Conservation (phyloP, 2,329 filamentous ascomycete species). For the Sporothrix luriei region DNA sequence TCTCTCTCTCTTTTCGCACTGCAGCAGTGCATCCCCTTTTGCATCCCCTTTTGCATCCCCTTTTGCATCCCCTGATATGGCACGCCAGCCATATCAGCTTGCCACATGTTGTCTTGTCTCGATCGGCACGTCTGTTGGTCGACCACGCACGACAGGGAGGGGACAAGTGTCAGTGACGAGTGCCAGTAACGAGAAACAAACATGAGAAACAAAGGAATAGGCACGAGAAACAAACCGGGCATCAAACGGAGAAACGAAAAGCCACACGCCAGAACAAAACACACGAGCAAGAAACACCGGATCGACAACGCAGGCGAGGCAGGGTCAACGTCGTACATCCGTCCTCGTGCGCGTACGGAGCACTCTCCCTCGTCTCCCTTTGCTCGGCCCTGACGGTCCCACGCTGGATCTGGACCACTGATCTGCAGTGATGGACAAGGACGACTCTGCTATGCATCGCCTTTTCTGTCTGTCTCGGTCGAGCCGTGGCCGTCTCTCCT, state of each 20-base stretch:
- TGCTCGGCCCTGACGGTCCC: constrained; percentile 6
- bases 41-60: constrained; percentile 9
- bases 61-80: constrained; percentile 10
- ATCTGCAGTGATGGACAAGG: not conserved
- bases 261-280: not conserved
- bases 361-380: not conserved
- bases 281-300: constrained; percentile 7
- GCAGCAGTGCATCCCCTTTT: constrained; percentile 7
- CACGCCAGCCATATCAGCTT: not conserved
- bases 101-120: constrained; percentile 3
- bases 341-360: not conserved
- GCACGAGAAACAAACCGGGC: not conserved
- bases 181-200: not conserved
- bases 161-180: not conserved
- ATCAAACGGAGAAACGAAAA: not conserved
- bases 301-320: constrained; percentile 12
- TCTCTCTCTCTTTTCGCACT: not conserved
- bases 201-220: not conserved
- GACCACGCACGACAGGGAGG: no score
- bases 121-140: not conserved
- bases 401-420: constrained; percentile 8
- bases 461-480: constrained; percentile 6
- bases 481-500: not conserved
- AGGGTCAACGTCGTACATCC: constrained; percentile 3
- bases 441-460: not conserved